phyloP scores from a whole-genome alignment of 1,284 basidiomycete genomes.

The Tetrapyrgos nigripes region DNA sequence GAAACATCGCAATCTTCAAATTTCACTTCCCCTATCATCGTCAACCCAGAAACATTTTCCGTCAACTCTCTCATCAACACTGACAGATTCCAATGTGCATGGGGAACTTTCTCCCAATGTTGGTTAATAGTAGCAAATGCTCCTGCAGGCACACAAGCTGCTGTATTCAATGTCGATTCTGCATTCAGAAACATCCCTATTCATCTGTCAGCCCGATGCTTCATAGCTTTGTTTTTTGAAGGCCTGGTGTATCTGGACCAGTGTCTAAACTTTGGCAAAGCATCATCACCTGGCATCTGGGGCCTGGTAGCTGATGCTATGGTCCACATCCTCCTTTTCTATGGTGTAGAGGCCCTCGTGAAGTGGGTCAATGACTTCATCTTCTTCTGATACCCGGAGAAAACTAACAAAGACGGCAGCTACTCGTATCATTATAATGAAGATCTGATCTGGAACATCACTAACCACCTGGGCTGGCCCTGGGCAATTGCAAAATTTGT shows the following conservation, averaged over 20 bases:
- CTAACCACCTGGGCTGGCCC: too few relatives aligned
- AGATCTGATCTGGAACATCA: too few relatives aligned
- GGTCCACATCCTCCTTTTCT: constrained; percentile 6
- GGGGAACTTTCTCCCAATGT: constrained; percentile 11
- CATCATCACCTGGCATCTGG: constrained; percentile 36
- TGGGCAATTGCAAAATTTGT: too few relatives aligned
- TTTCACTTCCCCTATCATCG: neutral
- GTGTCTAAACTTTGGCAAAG: constrained; percentile 34
- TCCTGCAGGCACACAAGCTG: constrained; percentile 25
- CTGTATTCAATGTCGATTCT: too few relatives aligned
- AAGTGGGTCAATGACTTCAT: constrained; percentile 50
- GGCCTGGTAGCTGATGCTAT: constrained; percentile 39
- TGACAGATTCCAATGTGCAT: constrained; percentile 6
- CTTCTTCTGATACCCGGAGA: constrained; percentile 39
- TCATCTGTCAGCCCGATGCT: too few relatives aligned
- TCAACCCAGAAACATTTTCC: neutral
- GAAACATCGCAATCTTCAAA: too few relatives aligned
- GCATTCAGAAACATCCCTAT: constrained; percentile 13
- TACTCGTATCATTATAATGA: too few relatives aligned
- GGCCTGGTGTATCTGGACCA: constrained; percentile 35
- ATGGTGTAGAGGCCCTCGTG: constrained; percentile 25
- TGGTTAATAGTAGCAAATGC: constrained; percentile 4
- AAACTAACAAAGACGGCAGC: too few relatives aligned
- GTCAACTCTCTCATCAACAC: constrained; percentile 11
- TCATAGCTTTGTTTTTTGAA: too few relatives aligned